Base-by-base conservation (phyloP, 2,329 filamentous ascomycete species). In the Ophiostoma himal-ulmi region DNA sequence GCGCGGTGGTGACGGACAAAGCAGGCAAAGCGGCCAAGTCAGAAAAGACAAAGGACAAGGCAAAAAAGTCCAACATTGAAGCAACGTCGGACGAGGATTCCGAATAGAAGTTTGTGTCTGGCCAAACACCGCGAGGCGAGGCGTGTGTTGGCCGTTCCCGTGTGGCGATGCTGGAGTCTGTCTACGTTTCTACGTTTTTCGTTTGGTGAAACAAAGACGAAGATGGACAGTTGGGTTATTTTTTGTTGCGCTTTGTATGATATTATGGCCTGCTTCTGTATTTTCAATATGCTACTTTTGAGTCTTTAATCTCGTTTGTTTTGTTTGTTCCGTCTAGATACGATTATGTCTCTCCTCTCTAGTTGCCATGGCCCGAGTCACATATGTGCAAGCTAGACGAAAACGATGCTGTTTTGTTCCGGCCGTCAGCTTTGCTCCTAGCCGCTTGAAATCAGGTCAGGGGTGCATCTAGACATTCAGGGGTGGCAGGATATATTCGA, bases 81-180 rank as follows among this genome's bases (percentile, higher is more conserved):
- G 84, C 84, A 4, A 89, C 87, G 0, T 89, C 86, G 70, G 87
- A 89, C 65, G 86, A 88, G 74, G 85, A 85, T 1, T 65, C 62
- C 26, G 36, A 39, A 22, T 39, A 39, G 36, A 65, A 11, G 17
- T 37, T 22, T 62, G 57, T 20, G 57, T 34, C 57, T 30, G 6
- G 26, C 7, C 57, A 62, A 34, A 20, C 57, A 26, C 22, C 22
- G 52, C 52, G 13, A 2, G 26, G 57, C 13, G 57, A 62, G 26
- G 26, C 57, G 26, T 36, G 20, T 62, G 57, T 62, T 10, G 7
- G 13, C 5, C 11, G 22, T 17, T 34, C 11, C 44, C 7, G 22
- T 26, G 8, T 57, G 22, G 52, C 30, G 10, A 57, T 22, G 48
- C 20, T 26, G n/a, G 20, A 22, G 52, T 48, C 37, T 39, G 11